phyloP scores from a whole-genome alignment of 2,329 filamentous ascomycete genomes.

The Torrubiellomyces zombiae region DNA sequence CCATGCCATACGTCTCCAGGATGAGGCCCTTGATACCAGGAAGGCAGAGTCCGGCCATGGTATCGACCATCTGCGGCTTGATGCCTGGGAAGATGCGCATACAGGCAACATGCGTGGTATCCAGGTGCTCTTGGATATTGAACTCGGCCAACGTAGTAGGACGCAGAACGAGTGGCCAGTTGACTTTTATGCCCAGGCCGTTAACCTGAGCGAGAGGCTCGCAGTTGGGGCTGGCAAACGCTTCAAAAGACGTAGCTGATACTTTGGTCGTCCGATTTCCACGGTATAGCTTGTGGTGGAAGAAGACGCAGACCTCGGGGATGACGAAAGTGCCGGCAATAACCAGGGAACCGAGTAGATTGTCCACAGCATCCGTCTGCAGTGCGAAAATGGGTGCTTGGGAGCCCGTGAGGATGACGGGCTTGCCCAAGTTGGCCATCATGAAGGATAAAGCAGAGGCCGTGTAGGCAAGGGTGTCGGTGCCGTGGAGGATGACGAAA shows the following conservation, averaged over 20 bases:
- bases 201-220: slow-evolving; percentile 68
- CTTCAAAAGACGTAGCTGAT: slow-evolving; percentile 70
- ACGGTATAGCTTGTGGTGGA: slow-evolving; percentile 78
- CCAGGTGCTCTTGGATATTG: slow-evolving; percentile 54
- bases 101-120: slow-evolving; percentile 80
- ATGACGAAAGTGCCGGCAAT: slow-evolving; percentile 87
- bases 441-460: slow-evolving; percentile 86
- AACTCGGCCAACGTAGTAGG: slow-evolving; percentile 62
- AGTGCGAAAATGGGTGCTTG: slow-evolving; percentile 80
- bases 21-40: slow-evolving; percentile 68
- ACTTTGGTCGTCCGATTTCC: slow-evolving; percentile 82
- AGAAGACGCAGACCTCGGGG: slow-evolving; percentile 85
- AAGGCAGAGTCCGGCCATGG: slow-evolving; percentile 60
- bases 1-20: slow-evolving; percentile 84
- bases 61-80: slow-evolving; percentile 82
- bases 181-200: slow-evolving; percentile 62
- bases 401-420: slow-evolving; percentile 70
- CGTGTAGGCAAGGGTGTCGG: slow-evolving; percentile 78
- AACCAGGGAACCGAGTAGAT: slow-evolving; percentile 73
- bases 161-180: slow-evolving; percentile 62
- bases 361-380: slow-evolving; percentile 83
- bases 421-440: slow-evolving; percentile 79
- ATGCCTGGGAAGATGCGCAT: slow-evolving; percentile 85
- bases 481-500: slow-evolving; percentile 82
- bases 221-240: slow-evolving; percentile 78